phyloP scores from a whole-genome alignment of 2,329 filamentous ascomycete species.

The Apiospora phragmitis region DNA sequence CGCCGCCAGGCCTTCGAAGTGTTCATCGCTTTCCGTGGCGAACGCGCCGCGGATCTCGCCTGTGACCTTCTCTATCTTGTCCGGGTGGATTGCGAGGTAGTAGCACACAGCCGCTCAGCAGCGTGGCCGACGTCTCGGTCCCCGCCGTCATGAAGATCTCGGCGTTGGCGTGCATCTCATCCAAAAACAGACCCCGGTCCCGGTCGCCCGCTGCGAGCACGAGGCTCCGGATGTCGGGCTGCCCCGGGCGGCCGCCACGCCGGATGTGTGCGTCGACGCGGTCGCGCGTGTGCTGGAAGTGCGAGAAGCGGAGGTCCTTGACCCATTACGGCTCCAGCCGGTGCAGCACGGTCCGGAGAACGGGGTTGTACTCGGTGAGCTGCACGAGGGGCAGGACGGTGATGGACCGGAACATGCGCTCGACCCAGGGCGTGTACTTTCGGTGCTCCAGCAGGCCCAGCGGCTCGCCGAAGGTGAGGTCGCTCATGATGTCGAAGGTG shows the following conservation, averaged over 20 bases:
- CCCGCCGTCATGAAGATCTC: slow-evolving; percentile 14
- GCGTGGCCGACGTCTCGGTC: slow-evolving; percentile 26
- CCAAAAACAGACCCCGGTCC: slow-evolving; percentile 13
- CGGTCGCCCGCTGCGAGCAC: slow-evolving; percentile 17
- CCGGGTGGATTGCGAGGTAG: slow-evolving; percentile 9
- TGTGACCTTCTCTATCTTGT: neutral
- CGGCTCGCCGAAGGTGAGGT: slow-evolving; percentile 43
- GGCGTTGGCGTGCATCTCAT: slow-evolving; percentile 13
- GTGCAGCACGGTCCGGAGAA: slow-evolving; percentile 21
- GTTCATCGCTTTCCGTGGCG: neutral
- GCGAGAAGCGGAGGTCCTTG: slow-evolving; percentile 19
- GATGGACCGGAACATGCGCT: slow-evolving; percentile 20
- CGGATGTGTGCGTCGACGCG: slow-evolving; percentile 30
- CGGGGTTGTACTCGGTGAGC: slow-evolving; percentile 26
- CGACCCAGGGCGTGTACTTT: slow-evolving; percentile 22
- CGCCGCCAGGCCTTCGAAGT: neutral
- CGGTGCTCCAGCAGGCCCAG: slow-evolving; percentile 34
- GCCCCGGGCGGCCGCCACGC: slow-evolving; percentile 19
- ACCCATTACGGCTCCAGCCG: slow-evolving; percentile 26
- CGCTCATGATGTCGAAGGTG: slow-evolving; percentile 40
- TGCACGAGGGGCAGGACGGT: slow-evolving; percentile 23
- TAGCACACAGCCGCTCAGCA: slow-evolving; percentile 6
- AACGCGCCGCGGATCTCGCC: neutral
- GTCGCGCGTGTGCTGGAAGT: slow-evolving; percentile 24
- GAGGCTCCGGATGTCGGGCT: slow-evolving; percentile 29